Evolutionary conservation across 1,284 basidiomycete genomes (phyloP), one percentile per base, ranked within the genome.

Genomic region (Boletus semigastroideus): DNA sequence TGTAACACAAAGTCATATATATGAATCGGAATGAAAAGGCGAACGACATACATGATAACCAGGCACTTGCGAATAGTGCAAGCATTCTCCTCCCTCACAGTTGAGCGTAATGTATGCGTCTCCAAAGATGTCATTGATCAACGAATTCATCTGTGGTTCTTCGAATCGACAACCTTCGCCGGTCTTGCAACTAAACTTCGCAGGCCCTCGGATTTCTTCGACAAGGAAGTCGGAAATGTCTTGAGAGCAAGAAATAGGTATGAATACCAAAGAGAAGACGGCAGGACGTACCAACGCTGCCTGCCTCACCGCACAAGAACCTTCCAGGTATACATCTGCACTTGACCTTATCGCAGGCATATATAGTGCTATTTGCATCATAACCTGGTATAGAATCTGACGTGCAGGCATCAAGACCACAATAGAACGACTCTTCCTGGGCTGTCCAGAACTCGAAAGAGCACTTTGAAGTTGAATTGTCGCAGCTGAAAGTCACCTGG

Each of bases 401-500:
- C 5, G 63, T 65, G 66, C 92, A 95, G 6, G 74, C 60, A 38
- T 88, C 78, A 39, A 99, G 78, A 13, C 84, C 83, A 72, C 96
- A 99, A 72, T 98, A 98, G 73, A 99, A 98, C 1, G 92, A 95
- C 68, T 99, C 95, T 51, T 92, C 80, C 59, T 88, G 79, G 9
- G 90, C 93, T 8, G 94, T 93, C 95, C 95, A 99, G 76, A 99
- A 99, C 71, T 98, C 94, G 78, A 98, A 98, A 38, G 85, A 82
- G 67, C 94, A 98, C 2, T 83, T 80, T n/a, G 72, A 72, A 11
- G 74, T 73, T 1, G 60, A 56, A 31, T 71, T 78, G 53, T 87
- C 83, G 71, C 94, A 98, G 58, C 87, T 88, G 71, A 99, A 98
- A 0, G 96, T 98, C 6, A 98, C 94, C 68, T 98, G 94, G 0